A percentile compares a stretch with the other conserved stretches of the same genome.
These are phyloP conservation scores for Thalia dealbata DNA, from an alignment of 176 grass and related monocot genomes.

Conservation along the genomic window DNA sequence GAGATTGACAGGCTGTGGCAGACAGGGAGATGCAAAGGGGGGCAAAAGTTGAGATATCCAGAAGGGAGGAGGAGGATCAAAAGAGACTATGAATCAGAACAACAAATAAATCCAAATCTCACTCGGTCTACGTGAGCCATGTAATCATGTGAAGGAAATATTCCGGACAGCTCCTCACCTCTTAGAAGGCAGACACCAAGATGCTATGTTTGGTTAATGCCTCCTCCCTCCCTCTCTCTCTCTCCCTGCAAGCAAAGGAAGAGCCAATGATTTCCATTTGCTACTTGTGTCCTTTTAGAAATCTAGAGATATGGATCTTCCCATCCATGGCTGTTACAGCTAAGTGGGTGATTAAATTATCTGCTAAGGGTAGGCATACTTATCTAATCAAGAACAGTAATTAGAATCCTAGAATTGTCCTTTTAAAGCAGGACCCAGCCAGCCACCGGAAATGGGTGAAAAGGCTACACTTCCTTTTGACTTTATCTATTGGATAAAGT, in stretches of 20 bases:
- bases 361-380: background rate
- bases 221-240: background rate
- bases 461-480: background rate
- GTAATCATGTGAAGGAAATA: constrained; percentile 15
- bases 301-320: background rate
- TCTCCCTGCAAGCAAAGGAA: background rate
- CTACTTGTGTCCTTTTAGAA: constrained; percentile 1
- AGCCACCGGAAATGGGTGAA: background rate
- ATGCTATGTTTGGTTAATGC: constrained; percentile 2
- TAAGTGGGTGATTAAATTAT: background rate
- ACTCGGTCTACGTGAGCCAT: constrained; percentile 2
- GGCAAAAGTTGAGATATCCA: constrained; percentile 3
- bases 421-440: constrained; percentile 6
- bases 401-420: constrained; percentile 10
- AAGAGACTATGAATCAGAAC: background rate
- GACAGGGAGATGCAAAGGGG: background rate
- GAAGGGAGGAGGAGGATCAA: background rate
- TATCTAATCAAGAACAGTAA: background rate
- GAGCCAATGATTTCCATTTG: background rate
- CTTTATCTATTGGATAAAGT: background rate
- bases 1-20: background rate
- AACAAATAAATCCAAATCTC: constrained; percentile 7
- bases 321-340: background rate
- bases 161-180: constrained; percentile 1
- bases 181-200: background rate